A percentile compares a stretch with the other conserved stretches of the same genome.
phyloP scores from a whole-genome alignment of 192 early-diverging fungal genomes.

The Coemansia sp. region DNA sequence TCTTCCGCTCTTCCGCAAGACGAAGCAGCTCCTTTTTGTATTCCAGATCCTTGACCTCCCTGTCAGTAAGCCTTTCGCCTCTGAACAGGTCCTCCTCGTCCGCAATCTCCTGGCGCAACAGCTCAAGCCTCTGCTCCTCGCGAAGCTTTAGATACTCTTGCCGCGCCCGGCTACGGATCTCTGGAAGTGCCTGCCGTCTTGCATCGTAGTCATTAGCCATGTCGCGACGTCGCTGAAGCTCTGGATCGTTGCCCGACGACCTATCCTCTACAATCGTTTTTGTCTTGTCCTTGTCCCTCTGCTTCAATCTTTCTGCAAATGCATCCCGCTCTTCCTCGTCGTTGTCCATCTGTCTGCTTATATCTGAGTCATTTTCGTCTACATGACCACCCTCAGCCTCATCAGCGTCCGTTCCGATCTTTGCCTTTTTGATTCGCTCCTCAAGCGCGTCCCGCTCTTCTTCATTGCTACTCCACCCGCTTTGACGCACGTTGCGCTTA shows the following conservation, averaged over 20 bases:
- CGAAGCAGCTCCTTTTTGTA: constrained; percentile 82
- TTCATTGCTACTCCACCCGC: constrained; percentile 60
- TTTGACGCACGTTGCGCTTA: constrained; percentile 19
- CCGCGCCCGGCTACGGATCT: constrained; percentile 83
- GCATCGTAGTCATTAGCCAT: constrained; percentile 81
- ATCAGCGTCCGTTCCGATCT: constrained; percentile 42
- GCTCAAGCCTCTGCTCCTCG: constrained; percentile 75
- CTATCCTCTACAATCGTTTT: constrained; percentile 59
- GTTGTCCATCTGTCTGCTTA: constrained; percentile 48
- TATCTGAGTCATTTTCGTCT: constrained; percentile 26
- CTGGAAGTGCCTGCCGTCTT: constrained; percentile 66
- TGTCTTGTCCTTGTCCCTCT: constrained; percentile 76
- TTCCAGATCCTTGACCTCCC: constrained; percentile 75
- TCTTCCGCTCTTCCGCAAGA: constrained; percentile 81
- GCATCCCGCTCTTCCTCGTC: constrained; percentile 90
- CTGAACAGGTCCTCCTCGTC: constrained; percentile 88
- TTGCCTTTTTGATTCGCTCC: constrained; percentile 58
- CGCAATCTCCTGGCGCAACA: constrained; percentile 73
- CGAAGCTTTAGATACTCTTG: constrained; percentile 89
- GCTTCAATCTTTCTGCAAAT: constrained; percentile 76
- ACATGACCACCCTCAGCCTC: constrained; percentile 32
- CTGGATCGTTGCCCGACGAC: constrained; percentile 55
- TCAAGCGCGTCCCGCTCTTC: constrained; percentile 60
- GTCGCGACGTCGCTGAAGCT: constrained; percentile 67
- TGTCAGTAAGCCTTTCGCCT: constrained; percentile 69